Evolutionary conservation across 148 eudicot species (phyloP), one percentile per base, ranked within the genome.

Genomic region (Amaranthus cruentus): DNA sequence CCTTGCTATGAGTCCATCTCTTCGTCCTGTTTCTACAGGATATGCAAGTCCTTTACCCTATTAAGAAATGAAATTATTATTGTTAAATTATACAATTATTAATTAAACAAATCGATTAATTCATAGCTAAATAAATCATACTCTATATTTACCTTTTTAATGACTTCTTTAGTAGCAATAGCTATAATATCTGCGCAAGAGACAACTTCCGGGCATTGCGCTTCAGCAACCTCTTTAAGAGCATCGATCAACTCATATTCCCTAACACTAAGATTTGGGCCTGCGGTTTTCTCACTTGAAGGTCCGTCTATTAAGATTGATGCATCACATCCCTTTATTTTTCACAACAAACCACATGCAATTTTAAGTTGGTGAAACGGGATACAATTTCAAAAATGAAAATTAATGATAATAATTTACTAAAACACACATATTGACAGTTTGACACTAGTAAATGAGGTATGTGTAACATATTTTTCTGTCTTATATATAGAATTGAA

Each of bases 101-200:
- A 42, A 18, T 3, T 12, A 43, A 6, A 38, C 11, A 28, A 0
- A 0, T 28, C 53, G 5, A 18, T 6, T 8, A 18, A 15, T 28
- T 51, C n/a, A 5, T 5, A 49, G 7, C 7, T 21, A 38, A 28
- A 28, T 28, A 28, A 28, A 28, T 28, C 38, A 2, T 28, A 28
- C 18, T 28, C 1, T 69, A 71, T 51, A 38, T 14, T 76, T 71
- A 77, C 81, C 81, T 73, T 4, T 6, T 62, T 47, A 0, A 79
- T 43, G 2, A 48, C 70, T 68, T 53, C 77, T 48, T 60, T 69
- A 54, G 81, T 74, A 69, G 73, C 81, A 55, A 79, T 62, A 42
- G 74, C 81, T 38, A 79, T 79, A 12, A 79, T 61, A 55, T 78
- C 81, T 1, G 81, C 61, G 46, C 81, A 78, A 18, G 81, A 78